phyloP scores from a whole-genome alignment of 305 asterid genomes.

The Caryopteris hybrid region DNA sequence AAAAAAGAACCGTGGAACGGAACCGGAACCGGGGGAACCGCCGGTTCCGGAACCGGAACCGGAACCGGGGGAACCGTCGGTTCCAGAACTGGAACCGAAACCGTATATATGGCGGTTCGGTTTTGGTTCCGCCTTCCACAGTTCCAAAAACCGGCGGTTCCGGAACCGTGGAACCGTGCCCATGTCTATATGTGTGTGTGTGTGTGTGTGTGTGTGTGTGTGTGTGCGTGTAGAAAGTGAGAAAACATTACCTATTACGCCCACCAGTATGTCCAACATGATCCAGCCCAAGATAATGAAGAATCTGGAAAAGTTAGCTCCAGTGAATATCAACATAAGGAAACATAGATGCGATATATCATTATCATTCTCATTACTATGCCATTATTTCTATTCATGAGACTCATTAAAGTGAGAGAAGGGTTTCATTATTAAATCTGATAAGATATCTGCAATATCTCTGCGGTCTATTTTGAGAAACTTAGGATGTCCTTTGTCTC shows the following conservation, averaged over 20 bases:
- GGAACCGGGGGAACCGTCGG: no score
- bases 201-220: no score
- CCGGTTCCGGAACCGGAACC: no score
- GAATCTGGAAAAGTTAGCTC: slow-evolving; percentile 54
- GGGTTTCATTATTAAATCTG: neutral
- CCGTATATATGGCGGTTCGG: no score
- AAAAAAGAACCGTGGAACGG: no score
- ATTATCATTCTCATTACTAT: neutral
- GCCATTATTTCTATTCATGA: neutral
- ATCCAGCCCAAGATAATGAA: slow-evolving; percentile 95
- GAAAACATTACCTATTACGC: slow-evolving; percentile 55
- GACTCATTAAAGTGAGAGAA: neutral
- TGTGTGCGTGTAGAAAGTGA: slow-evolving; percentile 3
- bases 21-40: no score
- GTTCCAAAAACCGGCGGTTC: no score
- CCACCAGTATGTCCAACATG: slow-evolving; percentile 95
- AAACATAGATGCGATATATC: slow-evolving; percentile 9
- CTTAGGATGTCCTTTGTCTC: neutral
- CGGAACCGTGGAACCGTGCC: no score
- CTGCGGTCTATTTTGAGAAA: neutral
- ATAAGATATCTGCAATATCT: slow-evolving; percentile 7
- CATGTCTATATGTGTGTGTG: no score
- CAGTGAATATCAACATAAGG: slow-evolving; percentile 14
- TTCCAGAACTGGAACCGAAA: no score
- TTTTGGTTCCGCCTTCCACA: no score